Evolutionary conservation across 192 early-diverging fungal species (phyloP).

Genomic region (Coemansia sp.): DNA sequence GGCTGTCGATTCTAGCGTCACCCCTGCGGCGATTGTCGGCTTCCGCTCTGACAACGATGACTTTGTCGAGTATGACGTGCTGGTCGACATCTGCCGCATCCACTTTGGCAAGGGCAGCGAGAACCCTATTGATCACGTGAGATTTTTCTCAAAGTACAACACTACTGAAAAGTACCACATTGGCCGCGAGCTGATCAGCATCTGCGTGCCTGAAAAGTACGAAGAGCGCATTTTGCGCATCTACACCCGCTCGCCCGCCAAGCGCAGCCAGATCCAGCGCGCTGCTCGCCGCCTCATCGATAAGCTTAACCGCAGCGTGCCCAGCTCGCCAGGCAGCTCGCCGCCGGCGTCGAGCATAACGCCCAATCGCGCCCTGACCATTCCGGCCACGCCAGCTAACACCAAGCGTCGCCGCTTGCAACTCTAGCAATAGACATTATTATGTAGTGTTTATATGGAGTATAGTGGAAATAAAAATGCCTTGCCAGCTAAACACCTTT

Average conservation of each 20-base stretch:
- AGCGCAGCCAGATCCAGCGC: constrained; percentile 44
- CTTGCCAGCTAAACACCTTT: not conserved
- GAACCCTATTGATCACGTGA: constrained; percentile 83
- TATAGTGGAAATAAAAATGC: not conserved
- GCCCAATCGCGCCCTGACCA: constrained; percentile 44
- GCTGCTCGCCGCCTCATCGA: constrained; percentile 45
- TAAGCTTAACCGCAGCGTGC: constrained; percentile 16
- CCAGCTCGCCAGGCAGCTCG: constrained; percentile 10
- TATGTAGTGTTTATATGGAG: not conserved
- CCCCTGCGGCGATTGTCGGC: constrained; percentile 60
- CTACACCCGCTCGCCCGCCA: constrained; percentile 40
- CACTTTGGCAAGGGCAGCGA: constrained; percentile 83
- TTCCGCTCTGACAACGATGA: constrained; percentile 62
- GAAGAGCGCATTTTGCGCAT: constrained; percentile 51
- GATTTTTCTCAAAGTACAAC: constrained; percentile 76
- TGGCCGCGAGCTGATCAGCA: constrained; percentile 66
- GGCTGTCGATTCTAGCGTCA: constrained; percentile 40
- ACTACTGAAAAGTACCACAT: constrained; percentile 63
- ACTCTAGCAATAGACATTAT: constrained; percentile 2
- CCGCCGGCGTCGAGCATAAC: constrained; percentile 26
- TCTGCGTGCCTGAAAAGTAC: constrained; percentile 51
- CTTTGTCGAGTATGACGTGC: constrained; percentile 69
- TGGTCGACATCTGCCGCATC: constrained; percentile 68
- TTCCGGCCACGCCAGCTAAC: constrained; percentile 18
- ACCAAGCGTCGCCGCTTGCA: constrained; percentile 37